Evolutionary conservation across 345 rosid species (phyloP), one percentile per base, ranked within the genome.

Genomic region (Linum lewisii): DNA sequence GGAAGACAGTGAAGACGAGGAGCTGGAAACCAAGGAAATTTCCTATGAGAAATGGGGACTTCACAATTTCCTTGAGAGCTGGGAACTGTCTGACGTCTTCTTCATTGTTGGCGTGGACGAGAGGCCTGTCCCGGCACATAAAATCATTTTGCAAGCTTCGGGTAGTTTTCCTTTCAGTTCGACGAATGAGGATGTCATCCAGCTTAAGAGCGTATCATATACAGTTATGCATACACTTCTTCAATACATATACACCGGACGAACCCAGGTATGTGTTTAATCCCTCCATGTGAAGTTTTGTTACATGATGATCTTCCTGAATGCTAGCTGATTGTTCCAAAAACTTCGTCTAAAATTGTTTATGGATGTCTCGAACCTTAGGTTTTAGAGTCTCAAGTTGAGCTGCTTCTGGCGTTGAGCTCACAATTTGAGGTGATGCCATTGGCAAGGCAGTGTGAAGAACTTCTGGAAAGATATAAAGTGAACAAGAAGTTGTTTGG

Each of bases 1-100:
- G 60, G 94, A 81, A 60, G 65, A 69, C 55, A 72, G 63, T 19
- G 86, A 75, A 16, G 82, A 29, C 34, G 34, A 71, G 65, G 79
- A 75, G 65, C 57, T 72, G 64, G 87, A 76, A 62, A 72, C 66
- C 68, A 82, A 78, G 34, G 21, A 42, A 59, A 54, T 26, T 19
- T 76, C 65, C 37, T 79, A 70, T 72, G 90, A 81, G 36, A 80
- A 81, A 59, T 89, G 95, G 95, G 99, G 97, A 6, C 91, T 85
- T 21, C 78, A 77, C 58, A 78, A 81, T 75, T 87, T 85, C 77
- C 82, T 90, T 34, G 97, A 87, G 91, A 79, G 84, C 65, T 75
- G 86, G 88, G 86, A 90, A 57, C 68, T 93, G 32, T 81, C 88
- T 24, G 97, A 93, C 66, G 64, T 78, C 59, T 55, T 77, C 61